Evolutionary conservation across 1,139 yeast species (phyloP).

Genomic region (Torulaspora pretoriensis): DNA sequence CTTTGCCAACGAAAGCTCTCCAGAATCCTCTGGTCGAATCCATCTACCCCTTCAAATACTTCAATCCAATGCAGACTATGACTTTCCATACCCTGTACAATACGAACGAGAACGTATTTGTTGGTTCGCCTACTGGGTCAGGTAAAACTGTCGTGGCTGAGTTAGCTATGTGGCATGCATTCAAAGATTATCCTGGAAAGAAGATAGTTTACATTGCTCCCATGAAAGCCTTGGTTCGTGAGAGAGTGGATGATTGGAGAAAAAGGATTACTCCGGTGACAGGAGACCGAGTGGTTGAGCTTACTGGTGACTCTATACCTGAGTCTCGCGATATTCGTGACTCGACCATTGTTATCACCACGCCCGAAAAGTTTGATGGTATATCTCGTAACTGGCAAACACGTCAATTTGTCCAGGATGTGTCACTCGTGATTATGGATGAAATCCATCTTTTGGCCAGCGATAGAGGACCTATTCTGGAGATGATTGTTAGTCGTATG

Average conservation of each 20-base stretch:
- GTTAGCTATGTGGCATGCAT: slow-evolving; percentile 94
- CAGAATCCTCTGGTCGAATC: slow-evolving; percentile 63
- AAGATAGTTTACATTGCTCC: slow-evolving; percentile 96
- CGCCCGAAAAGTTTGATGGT: slow-evolving; percentile 99
- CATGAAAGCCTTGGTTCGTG: slow-evolving; percentile 96
- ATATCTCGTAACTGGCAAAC: slow-evolving; percentile 98
- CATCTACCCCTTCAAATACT: slow-evolving; percentile 78
- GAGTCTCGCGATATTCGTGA: slow-evolving; percentile 80
- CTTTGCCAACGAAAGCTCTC: slow-evolving; percentile 78
- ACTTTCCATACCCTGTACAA: slow-evolving; percentile 85
- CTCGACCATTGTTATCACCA: slow-evolving; percentile 90
- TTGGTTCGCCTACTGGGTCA: slow-evolving; percentile 98
- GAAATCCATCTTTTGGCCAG: slow-evolving; percentile 95
- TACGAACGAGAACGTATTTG: slow-evolving; percentile 71
- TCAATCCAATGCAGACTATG: slow-evolving; percentile 99
- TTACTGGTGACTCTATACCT: slow-evolving; percentile 96
- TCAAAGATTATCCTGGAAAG: slow-evolving; percentile 70
- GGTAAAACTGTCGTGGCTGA: slow-evolving; percentile 98
- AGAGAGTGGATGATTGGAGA: slow-evolving; percentile 95
- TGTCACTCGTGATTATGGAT: slow-evolving; percentile 93
- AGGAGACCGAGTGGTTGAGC: slow-evolving; percentile 71
- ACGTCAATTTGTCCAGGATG: slow-evolving; percentile 84
- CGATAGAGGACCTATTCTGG: slow-evolving; percentile 96
- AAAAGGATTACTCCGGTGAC: slow-evolving; percentile 61
- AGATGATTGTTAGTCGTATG: slow-evolving; percentile 98